phyloP scores from a whole-genome alignment of 495 filamentous ascomycete species.

The Clohesyomyces aquaticus region DNA sequence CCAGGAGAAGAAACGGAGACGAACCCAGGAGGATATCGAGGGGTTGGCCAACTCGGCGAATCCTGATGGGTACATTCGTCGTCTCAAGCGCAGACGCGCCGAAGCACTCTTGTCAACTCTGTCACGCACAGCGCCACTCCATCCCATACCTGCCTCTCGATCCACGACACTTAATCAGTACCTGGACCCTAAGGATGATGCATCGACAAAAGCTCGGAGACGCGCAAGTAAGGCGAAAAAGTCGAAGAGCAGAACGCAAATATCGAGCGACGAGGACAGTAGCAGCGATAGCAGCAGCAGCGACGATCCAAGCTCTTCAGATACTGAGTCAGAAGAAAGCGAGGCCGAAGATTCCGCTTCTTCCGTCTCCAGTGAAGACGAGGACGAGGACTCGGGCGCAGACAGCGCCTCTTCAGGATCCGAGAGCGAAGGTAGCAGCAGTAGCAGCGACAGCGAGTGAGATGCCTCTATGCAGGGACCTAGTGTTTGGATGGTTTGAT shows the following conservation, averaged over 20 bases:
- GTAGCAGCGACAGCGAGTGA: constrained; percentile 9
- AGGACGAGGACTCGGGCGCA: background rate
- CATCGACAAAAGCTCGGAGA: background rate
- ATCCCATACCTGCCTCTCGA: background rate
- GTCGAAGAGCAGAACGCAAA: constrained; percentile 24
- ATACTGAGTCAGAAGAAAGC: constrained; percentile 12
- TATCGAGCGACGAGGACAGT: constrained; percentile 24
- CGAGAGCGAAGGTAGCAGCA: background rate
- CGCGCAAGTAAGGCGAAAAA: constrained; percentile 11
- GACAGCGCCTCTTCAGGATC: constrained; percentile 4
- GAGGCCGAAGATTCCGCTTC: constrained; percentile 11
- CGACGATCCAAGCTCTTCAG: constrained; percentile 20
- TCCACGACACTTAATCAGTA: background rate
- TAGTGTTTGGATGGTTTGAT: too few species aligned
- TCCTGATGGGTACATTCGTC: constrained; percentile 29
- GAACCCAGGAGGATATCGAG: constrained; percentile 38
- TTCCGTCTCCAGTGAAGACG: constrained; percentile 4
- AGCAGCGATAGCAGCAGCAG: constrained; percentile 20
- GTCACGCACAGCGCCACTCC: constrained; percentile 13
- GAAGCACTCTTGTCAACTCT: constrained; percentile 28
- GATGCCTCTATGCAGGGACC: too few species aligned
- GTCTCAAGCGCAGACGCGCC: constrained; percentile 31
- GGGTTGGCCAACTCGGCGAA: constrained; percentile 12
- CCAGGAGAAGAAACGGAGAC: constrained; percentile 35
- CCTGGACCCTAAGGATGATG: background rate